A percentile compares a stretch with the other conserved stretches of the same genome.
Evolutionary conservation across 1,284 basidiomycete species (phyloP).

Genomic region (Malassezia brasiliensis): DNA sequence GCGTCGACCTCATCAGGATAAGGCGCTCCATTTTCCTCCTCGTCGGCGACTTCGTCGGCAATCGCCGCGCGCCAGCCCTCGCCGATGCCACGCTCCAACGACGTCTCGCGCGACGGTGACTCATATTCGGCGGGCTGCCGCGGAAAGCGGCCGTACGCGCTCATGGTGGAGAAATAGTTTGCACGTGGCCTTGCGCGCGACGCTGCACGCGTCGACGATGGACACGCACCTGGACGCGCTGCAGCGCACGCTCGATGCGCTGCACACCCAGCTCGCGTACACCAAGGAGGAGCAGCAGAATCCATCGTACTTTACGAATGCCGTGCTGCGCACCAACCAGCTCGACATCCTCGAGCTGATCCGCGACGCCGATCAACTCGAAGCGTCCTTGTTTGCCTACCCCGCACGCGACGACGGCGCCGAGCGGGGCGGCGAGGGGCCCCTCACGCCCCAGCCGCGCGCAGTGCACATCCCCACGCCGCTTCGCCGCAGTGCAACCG

Average conservation of each 20-base stretch:
- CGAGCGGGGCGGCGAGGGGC: background rate
- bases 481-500: conserved; percentile 27
- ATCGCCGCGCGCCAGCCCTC: background rate
- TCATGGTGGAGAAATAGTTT: background rate
- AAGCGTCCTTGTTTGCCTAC: conserved; percentile 30
- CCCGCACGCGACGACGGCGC: conserved; percentile 1
- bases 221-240: conserved; percentile 35
- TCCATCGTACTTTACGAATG: conserved; percentile 31
- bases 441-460: conserved; percentile 1
- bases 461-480: conserved; percentile 9
- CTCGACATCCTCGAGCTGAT: conserved; percentile 40
- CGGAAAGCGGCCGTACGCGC: background rate
- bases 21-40: background rate
- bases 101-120: background rate
- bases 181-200: background rate
- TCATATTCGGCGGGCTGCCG: background rate
- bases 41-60: background rate
- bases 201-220: conserved; percentile 20
- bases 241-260: conserved; percentile 29
- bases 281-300: conserved; percentile 12
- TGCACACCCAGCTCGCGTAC: conserved; percentile 19
- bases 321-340: conserved; percentile 32
- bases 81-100: conserved; percentile 2
- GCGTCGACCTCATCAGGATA: background rate
- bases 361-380: conserved; percentile 39